These are phyloP conservation scores for Saccharum officinarum DNA, from an alignment of 176 grass and related monocot genomes.

Conservation along the genomic window DNA sequence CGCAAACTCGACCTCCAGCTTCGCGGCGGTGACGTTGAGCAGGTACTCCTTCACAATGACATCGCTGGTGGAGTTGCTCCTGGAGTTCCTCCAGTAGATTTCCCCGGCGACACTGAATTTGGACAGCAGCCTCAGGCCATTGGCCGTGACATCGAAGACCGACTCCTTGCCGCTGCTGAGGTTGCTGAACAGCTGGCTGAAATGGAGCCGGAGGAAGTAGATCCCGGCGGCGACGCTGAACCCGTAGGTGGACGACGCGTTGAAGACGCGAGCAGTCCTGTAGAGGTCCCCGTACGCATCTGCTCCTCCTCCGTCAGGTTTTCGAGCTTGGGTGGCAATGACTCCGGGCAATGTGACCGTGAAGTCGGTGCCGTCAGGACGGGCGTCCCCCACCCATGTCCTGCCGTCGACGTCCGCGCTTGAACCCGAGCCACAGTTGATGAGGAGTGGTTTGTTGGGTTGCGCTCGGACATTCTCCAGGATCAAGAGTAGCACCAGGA, in stretches of 20 bases:
- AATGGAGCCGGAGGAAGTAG: constrained; percentile 89
- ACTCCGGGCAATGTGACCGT: constrained; percentile 59
- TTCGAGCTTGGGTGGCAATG: constrained; percentile 3
- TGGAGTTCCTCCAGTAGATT: constrained; percentile 45
- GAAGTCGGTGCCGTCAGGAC: constrained; percentile 33
- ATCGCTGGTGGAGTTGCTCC: constrained; percentile 47
- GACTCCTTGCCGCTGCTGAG: constrained; percentile 39
- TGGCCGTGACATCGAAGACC: constrained; percentile 63
- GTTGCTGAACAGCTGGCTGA: constrained; percentile 56
- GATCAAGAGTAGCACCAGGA: constrained; percentile 12
- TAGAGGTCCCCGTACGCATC: constrained; percentile 55
- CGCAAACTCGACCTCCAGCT: constrained; percentile 61
- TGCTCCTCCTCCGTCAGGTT: not conserved
- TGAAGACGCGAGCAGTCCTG: constrained; percentile 70
- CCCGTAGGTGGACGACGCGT: constrained; percentile 55
- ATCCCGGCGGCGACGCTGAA: constrained; percentile 54
- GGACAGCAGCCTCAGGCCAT: constrained; percentile 72
- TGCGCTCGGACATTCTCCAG: constrained; percentile 11
- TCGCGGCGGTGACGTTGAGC: constrained; percentile 53
- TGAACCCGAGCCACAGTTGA: constrained; percentile 70
- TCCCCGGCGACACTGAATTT: constrained; percentile 70
- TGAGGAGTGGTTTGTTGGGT: constrained; percentile 27
- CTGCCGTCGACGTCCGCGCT: constrained; percentile 39
- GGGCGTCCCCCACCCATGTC: constrained; percentile 67
- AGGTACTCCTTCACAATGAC: constrained; percentile 86